Percentiles rank a stretch among this genome's conserved stretches.
Conservation (phyloP, 768 basidiomycete species). For the Lentinula edodes region DNA sequence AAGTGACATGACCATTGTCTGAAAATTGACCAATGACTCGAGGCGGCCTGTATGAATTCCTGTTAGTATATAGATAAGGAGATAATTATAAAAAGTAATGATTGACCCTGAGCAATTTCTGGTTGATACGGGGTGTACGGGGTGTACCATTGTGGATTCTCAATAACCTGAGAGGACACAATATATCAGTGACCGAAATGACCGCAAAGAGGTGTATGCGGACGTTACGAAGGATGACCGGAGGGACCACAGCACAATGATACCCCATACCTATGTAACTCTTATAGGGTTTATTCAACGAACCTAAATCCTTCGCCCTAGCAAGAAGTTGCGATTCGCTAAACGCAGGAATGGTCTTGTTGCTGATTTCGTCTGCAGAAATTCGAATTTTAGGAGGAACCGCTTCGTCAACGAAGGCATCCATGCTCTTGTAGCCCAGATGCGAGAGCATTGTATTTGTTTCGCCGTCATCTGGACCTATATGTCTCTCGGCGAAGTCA, state of each 20-base stretch:
- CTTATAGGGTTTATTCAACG: constrained; percentile 75
- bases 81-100: background rate
- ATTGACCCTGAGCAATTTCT: constrained; percentile 92
- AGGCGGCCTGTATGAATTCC: constrained; percentile 63
- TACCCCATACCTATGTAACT: constrained; percentile 99
- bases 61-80: constrained; percentile 3
- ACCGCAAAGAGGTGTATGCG: constrained; percentile 15
- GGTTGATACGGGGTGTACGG: constrained; percentile 96
- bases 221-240: constrained; percentile 90
- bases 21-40: constrained; percentile 94
- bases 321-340: constrained; percentile 83
- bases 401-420: constrained; percentile 78
- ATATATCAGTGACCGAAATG: background rate
- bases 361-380: constrained; percentile 49
- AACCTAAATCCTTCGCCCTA: constrained; percentile 73
- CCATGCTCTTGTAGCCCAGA: constrained; percentile 84
- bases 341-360: constrained; percentile 64
- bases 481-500: constrained; percentile 85
- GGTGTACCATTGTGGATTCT: constrained; percentile 98
- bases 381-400: constrained; percentile 82
- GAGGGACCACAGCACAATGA: constrained; percentile 91
- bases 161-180: constrained; percentile 54
- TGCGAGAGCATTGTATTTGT: constrained; percentile 74
- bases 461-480: constrained; percentile 87
- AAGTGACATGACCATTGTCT: constrained; percentile 93